Percentiles rank a stretch among this genome's conserved stretches.
Evolutionary conservation across 1,139 yeast genomes (phyloP).

Genomic region (Yamadazyma triangularis): DNA sequence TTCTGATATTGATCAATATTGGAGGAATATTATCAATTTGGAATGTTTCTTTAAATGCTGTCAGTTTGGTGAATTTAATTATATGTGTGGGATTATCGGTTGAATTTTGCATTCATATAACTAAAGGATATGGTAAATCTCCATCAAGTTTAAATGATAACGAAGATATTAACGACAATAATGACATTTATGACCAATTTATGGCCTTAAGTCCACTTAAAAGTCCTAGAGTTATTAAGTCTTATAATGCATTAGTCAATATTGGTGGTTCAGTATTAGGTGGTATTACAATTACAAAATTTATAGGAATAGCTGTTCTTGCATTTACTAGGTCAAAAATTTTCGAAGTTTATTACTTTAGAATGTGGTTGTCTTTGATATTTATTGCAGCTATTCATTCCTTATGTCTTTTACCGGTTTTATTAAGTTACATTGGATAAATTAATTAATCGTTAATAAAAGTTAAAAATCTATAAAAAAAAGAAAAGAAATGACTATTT

Average conservation of each 20-base stretch:
- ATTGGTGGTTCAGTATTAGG: constrained; percentile 87
- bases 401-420: constrained; percentile 70
- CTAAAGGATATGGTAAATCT: constrained; percentile 60
- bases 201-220: constrained; percentile 6
- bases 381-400: constrained; percentile 75
- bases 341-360: constrained; percentile 84
- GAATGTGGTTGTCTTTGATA: constrained; percentile 92
- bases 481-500: too few relatives aligned
- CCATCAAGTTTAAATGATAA: constrained; percentile 10
- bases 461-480: too few relatives aligned
- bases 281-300: constrained; percentile 85
- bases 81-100: constrained; percentile 92
- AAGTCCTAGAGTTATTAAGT: constrained; percentile 20
- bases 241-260: constrained; percentile 58
- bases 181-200: constrained; percentile 13
- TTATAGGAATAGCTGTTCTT: constrained; percentile 80
- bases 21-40: constrained; percentile 78
- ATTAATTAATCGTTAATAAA: constrained; percentile 18
- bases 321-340: constrained; percentile 85
- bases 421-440: constrained; percentile 57
- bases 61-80: constrained; percentile 79
- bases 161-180: constrained; percentile 8
- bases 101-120: constrained; percentile 86
- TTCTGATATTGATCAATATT: constrained; percentile 63
- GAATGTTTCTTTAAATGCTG: constrained; percentile 81